Percentiles rank a stretch among this genome's conserved stretches.
phyloP scores from a whole-genome alignment of 164 flowering plant species.

The Tetrastigma voinierianum region DNA sequence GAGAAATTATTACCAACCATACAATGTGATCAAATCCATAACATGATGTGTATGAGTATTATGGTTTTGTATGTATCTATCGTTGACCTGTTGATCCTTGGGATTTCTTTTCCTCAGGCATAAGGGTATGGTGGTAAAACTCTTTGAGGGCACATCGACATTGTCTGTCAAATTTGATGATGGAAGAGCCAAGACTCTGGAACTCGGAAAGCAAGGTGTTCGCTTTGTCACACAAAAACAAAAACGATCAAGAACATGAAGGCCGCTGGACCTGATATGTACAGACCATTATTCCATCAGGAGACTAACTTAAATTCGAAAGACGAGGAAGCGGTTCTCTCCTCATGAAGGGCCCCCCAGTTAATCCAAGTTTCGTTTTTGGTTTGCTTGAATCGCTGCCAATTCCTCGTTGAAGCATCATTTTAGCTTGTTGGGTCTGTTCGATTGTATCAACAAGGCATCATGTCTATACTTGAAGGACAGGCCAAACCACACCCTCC shows the following conservation, averaged over 20 bases:
- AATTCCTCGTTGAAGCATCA: neutral
- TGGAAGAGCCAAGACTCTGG: constrained; percentile 61
- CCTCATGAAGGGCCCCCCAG: neutral
- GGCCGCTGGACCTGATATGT: neutral
- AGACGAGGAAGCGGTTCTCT: constrained; percentile 10
- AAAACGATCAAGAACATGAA: constrained; percentile 47
- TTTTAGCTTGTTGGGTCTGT: constrained; percentile 1
- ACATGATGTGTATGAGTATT: too few relatives aligned
- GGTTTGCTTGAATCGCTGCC: constrained; percentile 3
- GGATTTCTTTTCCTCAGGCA: constrained; percentile 44
- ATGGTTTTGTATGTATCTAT: too few relatives aligned
- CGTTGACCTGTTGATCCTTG: neutral
- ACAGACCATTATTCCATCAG: neutral
- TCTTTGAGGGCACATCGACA: constrained; percentile 54
- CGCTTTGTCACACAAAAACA: constrained; percentile 84
- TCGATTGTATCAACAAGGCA: neutral
- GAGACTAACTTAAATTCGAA: constrained; percentile 10
- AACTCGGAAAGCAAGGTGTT: constrained; percentile 82
- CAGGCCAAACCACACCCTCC: too few relatives aligned
- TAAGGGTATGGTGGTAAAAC: constrained; percentile 66
- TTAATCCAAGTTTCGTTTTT: neutral
- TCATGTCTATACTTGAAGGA: neutral
- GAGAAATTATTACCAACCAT: too few relatives aligned
- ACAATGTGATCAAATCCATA: too few relatives aligned
- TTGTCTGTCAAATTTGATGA: constrained; percentile 72